A percentile compares a stretch with the other conserved stretches of the same genome.
Conservation (phyloP, 169 alveolate genomes). For the Miamiensis avidus region DNA sequence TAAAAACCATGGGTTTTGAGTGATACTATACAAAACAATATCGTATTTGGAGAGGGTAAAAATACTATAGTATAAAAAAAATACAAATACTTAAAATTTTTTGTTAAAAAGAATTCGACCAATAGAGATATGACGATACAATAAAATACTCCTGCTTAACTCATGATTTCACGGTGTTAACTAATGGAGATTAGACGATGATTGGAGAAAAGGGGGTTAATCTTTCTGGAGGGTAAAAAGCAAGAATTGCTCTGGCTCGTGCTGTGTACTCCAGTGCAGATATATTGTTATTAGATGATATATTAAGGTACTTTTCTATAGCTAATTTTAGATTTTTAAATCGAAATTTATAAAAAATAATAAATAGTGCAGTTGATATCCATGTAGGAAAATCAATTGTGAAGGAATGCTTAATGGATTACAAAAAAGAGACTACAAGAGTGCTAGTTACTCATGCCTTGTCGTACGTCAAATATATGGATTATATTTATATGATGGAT, state of each 20-base stretch:
- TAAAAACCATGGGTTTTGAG: constrained; percentile 77
- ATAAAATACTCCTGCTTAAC: constrained; percentile 33
- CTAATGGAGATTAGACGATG: constrained; percentile 75
- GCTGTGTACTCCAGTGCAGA: constrained; percentile 70
- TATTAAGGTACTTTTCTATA: constrained; percentile 9
- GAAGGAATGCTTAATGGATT: constrained; percentile 48
- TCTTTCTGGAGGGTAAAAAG: constrained; percentile 79
- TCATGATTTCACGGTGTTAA: constrained; percentile 59
- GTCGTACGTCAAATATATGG: constrained; percentile 57
- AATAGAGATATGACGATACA: constrained; percentile 59
- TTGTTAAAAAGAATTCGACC: constrained; percentile 32
- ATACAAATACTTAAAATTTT: no score
- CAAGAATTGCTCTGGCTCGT: constrained; percentile 72
- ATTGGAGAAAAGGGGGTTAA: constrained; percentile 83
- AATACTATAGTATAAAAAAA: no score
- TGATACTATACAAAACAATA: constrained; percentile 74
- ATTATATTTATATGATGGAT: constrained; percentile 63
- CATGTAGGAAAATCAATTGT: constrained; percentile 68
- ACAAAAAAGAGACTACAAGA: constrained; percentile 56
- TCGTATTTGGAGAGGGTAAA: constrained; percentile 58
- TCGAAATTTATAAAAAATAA: no score
- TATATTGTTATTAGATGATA: constrained; percentile 67
- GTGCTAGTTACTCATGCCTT: constrained; percentile 77
- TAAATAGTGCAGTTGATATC: constrained; percentile 63
- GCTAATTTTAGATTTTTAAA: not conserved